Conservation (phyloP, 1,284 basidiomycete species). For the Ustilago hordei region DNA sequence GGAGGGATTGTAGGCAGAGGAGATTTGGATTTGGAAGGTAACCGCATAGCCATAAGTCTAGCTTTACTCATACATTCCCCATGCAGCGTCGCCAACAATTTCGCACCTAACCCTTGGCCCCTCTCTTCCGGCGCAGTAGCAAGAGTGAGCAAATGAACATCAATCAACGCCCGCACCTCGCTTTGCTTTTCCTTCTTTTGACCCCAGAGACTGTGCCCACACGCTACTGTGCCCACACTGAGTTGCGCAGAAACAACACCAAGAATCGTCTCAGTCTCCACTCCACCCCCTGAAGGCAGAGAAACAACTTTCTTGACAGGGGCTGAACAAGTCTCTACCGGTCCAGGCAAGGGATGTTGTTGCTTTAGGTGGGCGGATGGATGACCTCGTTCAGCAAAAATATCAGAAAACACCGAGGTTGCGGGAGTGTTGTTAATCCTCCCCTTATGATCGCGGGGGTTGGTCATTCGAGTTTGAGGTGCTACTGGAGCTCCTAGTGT, state of each 20-base stretch:
- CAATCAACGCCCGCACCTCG: slow-evolving; percentile 24
- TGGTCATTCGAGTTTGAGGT: slow-evolving; percentile 29
- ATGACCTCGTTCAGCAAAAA: slow-evolving; percentile 34
- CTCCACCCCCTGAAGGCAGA: slow-evolving; percentile 37
- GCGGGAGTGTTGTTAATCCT: slow-evolving; percentile 52
- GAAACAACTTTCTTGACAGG: slow-evolving; percentile 55
- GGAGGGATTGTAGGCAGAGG: slow-evolving; percentile 11
- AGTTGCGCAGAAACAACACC: slow-evolving; percentile 57
- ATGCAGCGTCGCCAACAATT: slow-evolving; percentile 49
- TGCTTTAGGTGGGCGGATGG: slow-evolving; percentile 10
- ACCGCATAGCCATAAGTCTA: slow-evolving; percentile 24
- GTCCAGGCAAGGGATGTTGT: slow-evolving; percentile 49
- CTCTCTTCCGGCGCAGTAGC: slow-evolving; percentile 54
- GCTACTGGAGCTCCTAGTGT: slow-evolving; percentile 4
- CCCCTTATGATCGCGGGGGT: slow-evolving; percentile 20
- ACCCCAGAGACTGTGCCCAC: slow-evolving; percentile 15
- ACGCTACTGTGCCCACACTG: slow-evolving; percentile 18
- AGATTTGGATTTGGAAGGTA: slow-evolving; percentile 4
- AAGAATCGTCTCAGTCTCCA: slow-evolving; percentile 56
- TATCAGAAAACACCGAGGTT: slow-evolving; percentile 45
- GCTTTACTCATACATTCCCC: slow-evolving; percentile 43
- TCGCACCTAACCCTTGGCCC: slow-evolving; percentile 56
- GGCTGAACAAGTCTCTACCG: slow-evolving; percentile 43
- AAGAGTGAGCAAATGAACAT: slow-evolving; percentile 60
- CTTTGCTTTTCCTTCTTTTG: slow-evolving; percentile 7